Base-by-base conservation (phyloP, 495 filamentous ascomycete species). In the Stereocaulon alpinum region DNA sequence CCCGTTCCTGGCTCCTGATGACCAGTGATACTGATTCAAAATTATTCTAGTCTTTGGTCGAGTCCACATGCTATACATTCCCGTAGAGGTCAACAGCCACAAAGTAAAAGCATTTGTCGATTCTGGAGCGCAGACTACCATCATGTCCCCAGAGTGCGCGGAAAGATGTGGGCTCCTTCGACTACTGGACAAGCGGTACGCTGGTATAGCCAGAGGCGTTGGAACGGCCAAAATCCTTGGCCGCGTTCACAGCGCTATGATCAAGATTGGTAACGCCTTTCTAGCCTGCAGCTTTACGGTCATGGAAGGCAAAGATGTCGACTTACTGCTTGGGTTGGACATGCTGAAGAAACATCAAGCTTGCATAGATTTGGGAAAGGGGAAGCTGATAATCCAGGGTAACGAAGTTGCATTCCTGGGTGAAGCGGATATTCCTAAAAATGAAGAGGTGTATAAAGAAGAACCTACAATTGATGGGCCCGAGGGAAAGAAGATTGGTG, bases 231-330 rank as follows among this genome's bases (percentile, higher is more conserved):
- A 83, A 50, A 95, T 99, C 61, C 83, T 99, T 18, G 93, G 93
- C 41, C 89, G 91, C 29, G 93, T 99, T 0, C 93, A 97, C 68
- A 87, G 86, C 18, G 92, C 94, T 15, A 88, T 88, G 70, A 92
- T 97, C 69, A 88, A 87, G 73, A 95, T 99, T 63, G 94, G 93
- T 18, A 80, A 79, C 40, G 81, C 91, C 66, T 90, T 89, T 67
- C 80, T 99, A 53, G 83, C 91, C 0, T 96, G 91, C 76, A 88
- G 87, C 51, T 99, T 99, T 72, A 97, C 94, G n/a, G 93, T 99
- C 63, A 96, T 99, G 93, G 93, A 99, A 72, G 93, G 93, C 40
- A 99, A 97, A 72, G 84, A 88, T 59, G 93, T 97, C n/a, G 93
- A 97, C 66, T 76, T 99, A 12, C 80, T 99, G 9, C 78, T 99